phyloP scores from a whole-genome alignment of 2,329 filamentous ascomycete species.

The Coniochaeta prunicola region DNA sequence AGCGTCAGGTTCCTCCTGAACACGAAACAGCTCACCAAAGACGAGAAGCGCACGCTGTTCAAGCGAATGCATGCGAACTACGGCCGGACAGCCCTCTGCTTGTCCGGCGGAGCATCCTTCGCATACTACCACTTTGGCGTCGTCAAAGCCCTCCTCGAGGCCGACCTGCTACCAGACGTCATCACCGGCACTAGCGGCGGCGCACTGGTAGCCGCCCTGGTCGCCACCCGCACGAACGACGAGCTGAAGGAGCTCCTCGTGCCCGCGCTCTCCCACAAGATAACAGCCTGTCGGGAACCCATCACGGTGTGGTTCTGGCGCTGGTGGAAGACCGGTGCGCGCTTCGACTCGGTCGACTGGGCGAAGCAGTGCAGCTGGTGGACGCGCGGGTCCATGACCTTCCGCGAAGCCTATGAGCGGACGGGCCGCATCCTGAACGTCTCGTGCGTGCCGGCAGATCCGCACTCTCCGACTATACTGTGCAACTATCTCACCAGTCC shows the following conservation, averaged over 20 bases:
- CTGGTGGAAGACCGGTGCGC: constrained; percentile 88
- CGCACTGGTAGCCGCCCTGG: constrained; percentile 77
- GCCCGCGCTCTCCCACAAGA: constrained; percentile 76
- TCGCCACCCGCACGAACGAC: constrained; percentile 85
- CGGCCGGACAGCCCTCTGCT: constrained; percentile 83
- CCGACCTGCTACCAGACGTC: constrained; percentile 78
- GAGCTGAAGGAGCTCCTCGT: constrained; percentile 81
- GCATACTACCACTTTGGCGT: constrained; percentile 97
- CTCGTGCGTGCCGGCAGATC: constrained; percentile 90
- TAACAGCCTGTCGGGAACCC: constrained; percentile 77
- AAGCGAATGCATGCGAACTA: constrained; percentile 87
- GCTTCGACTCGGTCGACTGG: constrained; percentile 93
- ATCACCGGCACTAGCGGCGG: constrained; percentile 96
- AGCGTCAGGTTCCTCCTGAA: constrained; percentile 60
- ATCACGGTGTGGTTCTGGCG: constrained; percentile 69
- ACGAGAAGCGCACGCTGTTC: constrained; percentile 75
- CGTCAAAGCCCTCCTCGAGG: constrained; percentile 80
- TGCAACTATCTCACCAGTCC: constrained; percentile 93
- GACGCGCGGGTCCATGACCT: constrained; percentile 84
- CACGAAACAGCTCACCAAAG: constrained; percentile 58
- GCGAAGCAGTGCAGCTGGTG: constrained; percentile 83
- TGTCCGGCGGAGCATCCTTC: constrained; percentile 90
- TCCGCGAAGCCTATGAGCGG: constrained; percentile 86
- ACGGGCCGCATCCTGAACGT: constrained; percentile 95
- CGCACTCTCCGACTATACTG: constrained; percentile 84